Evolutionary conservation across 2,329 filamentous ascomycete genomes (phyloP).

Genomic region (Xylariomycetidae sp.): DNA sequence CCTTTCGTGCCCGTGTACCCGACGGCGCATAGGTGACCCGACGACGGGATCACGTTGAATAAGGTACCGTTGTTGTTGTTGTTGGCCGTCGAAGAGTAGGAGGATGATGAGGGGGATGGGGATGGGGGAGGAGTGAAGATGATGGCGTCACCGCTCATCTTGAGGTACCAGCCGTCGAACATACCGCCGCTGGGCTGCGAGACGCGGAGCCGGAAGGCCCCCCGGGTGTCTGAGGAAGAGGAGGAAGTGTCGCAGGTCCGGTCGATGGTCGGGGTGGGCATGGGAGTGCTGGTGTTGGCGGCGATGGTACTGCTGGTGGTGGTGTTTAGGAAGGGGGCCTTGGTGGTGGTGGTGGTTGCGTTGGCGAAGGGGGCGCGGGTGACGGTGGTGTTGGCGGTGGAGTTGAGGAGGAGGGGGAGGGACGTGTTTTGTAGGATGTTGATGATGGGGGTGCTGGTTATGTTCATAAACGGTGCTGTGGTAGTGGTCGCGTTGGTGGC

Average conservation of each 20-base stretch:
- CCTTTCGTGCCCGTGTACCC: constrained; percentile 12
- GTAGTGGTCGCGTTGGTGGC: constrained; percentile 2
- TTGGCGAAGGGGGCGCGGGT: constrained; percentile 4
- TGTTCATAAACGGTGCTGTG: constrained; percentile 6
- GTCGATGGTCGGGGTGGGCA: constrained; percentile 12
- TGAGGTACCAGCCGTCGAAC: constrained; percentile 27
- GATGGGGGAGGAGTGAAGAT: constrained; percentile 20
- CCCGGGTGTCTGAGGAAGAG: neutral
- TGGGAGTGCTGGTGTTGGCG: constrained; percentile 6
- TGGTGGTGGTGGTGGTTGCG: neutral
- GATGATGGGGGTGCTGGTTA: constrained; percentile 6
- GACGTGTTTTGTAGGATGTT: constrained; percentile 4
- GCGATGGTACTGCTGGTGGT: constrained; percentile 6
- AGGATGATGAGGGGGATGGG: no score
- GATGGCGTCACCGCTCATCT: constrained; percentile 20
- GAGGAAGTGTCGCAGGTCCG: constrained; percentile 19
- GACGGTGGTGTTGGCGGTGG: constrained; percentile 5
- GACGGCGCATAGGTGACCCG: constrained; percentile 25
- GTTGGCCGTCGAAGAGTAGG: no score
- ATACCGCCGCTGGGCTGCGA: constrained; percentile 22
- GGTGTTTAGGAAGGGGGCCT: neutral
- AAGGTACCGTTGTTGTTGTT: no score
- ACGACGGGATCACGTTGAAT: constrained; percentile 6
- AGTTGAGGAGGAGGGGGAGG: constrained; percentile 4
- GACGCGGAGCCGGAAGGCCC: constrained; percentile 22